phyloP scores from a whole-genome alignment of 2,329 filamentous ascomycete genomes.

The Chaetomiaceae sp. region DNA sequence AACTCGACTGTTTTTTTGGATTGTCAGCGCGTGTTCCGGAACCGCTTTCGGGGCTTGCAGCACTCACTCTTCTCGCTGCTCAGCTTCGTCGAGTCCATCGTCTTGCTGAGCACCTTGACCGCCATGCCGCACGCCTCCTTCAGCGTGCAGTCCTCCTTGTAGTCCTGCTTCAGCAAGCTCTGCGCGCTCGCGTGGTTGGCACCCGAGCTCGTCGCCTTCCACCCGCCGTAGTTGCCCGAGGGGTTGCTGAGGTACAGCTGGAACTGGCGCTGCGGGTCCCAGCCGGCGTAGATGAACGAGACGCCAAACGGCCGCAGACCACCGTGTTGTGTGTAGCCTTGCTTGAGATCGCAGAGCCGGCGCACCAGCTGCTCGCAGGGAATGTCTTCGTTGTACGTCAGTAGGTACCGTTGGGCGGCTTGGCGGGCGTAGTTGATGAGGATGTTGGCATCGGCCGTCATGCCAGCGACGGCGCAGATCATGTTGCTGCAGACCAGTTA shows the following conservation, averaged over 20 bases:
- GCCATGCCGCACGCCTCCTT: slow-evolving; percentile 96
- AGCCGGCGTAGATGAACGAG: slow-evolving; percentile 98
- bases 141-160: slow-evolving; percentile 95
- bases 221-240: slow-evolving; percentile 96
- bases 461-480: slow-evolving; percentile 98
- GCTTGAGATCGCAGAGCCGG: slow-evolving; percentile 94
- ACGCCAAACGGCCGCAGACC: slow-evolving; percentile 97
- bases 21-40: no score
- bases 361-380: slow-evolving; percentile 98
- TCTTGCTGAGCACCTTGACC: slow-evolving; percentile 99
- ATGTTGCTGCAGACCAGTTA: slow-evolving; percentile 69
- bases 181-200: slow-evolving; percentile 98
- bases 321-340: slow-evolving; percentile 98
- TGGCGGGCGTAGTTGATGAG: slow-evolving; percentile 99
- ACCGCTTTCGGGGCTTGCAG: neutral
- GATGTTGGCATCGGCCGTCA: slow-evolving; percentile 99
- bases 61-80: slow-evolving; percentile 96
- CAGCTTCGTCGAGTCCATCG: slow-evolving; percentile 98
- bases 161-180: slow-evolving; percentile 96
- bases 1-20: slow-evolving; percentile 82
- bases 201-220: slow-evolving; percentile 97
- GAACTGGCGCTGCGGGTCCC: slow-evolving; percentile 93
- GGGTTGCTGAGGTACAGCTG: slow-evolving; percentile 99
- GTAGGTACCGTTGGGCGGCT: slow-evolving; percentile 92
- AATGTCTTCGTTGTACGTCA: slow-evolving; percentile 99